phyloP scores from a whole-genome alignment of 2,329 filamentous ascomycete species.

The Phialemoniopsis sp. region DNA sequence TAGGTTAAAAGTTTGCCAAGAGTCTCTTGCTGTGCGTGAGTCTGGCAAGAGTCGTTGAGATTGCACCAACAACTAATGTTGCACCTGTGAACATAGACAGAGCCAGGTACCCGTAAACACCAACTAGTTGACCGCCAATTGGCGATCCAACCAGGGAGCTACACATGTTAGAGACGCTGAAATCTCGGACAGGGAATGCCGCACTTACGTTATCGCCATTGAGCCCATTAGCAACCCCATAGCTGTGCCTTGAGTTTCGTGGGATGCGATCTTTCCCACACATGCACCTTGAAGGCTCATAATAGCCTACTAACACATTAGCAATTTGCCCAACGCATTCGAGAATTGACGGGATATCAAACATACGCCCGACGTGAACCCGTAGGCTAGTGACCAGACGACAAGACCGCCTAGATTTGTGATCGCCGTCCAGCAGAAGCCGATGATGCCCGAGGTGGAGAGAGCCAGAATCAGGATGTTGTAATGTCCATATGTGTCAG shows the following conservation, averaged over 20 bases:
- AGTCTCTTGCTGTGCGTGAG: too few species aligned
- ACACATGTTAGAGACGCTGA: background rate
- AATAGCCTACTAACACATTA: conserved; percentile 27
- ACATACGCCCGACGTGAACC: conserved; percentile 38
- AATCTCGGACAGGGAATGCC: background rate
- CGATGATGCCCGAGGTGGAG: conserved; percentile 27
- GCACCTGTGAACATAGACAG: conserved; percentile 31
- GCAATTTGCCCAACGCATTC: too few species aligned
- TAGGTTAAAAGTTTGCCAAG: too few species aligned
- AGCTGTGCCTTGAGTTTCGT: conserved; percentile 30
- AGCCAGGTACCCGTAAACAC: conserved; percentile 30
- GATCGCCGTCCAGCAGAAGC: conserved; percentile 38
- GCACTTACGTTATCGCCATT: conserved; percentile 34
- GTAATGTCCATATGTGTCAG: conserved; percentile 21
- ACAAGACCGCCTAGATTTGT: conserved; percentile 35
- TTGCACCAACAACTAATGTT: conserved; percentile 15
- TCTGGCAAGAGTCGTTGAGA: too few species aligned
- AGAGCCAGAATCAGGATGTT: conserved; percentile 15
- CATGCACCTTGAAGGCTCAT: conserved; percentile 41
- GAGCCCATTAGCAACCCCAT: conserved; percentile 35
- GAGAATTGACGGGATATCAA: background rate
- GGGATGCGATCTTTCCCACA: conserved; percentile 32
- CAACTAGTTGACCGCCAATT: conserved; percentile 32
- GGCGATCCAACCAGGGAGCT: conserved; percentile 34
- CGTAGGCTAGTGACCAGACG: conserved; percentile 36